Conservation (phyloP, 2,329 filamentous ascomycete genomes). For the Fusarium sp. region DNA sequence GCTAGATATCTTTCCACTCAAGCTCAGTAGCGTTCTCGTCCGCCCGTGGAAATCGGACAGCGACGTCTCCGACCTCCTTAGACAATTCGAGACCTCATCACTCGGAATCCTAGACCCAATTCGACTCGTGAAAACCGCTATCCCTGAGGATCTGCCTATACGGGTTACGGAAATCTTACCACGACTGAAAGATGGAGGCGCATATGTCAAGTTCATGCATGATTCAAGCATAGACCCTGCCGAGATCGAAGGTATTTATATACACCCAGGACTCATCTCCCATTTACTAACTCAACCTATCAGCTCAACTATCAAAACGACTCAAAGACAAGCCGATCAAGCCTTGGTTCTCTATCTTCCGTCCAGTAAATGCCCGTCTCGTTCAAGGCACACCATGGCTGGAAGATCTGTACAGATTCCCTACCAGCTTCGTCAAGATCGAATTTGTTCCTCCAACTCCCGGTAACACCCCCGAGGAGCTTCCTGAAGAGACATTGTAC, state of each 20-base stretch:
- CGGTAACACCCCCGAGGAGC: constrained; percentile 77
- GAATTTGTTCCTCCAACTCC: constrained; percentile 83
- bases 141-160: constrained; percentile 71
- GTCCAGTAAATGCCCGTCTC: constrained; percentile 74
- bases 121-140: constrained; percentile 67
- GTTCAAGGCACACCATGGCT: constrained; percentile 92
- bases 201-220: constrained; percentile 86
- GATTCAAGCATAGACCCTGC: constrained; percentile 52
- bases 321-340: constrained; percentile 78
- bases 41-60: constrained; percentile 61
- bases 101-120: constrained; percentile 64
- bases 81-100: constrained; percentile 62
- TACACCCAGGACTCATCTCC: not conserved
- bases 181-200: constrained; percentile 89
- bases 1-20: constrained; percentile 84
- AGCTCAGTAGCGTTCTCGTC: constrained; percentile 64
- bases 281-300: not conserved
- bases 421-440: constrained; percentile 78
- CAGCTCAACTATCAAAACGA: constrained; percentile 67
- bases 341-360: constrained; percentile 91
- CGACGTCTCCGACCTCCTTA: constrained; percentile 62
- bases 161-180: constrained; percentile 85
- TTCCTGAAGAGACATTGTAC: constrained; percentile 89
- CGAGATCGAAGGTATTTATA: constrained; percentile 55
- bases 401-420: constrained; percentile 88